Base-by-base conservation (phyloP, 805 yeast genomes). In the Starmerella bombi region DNA sequence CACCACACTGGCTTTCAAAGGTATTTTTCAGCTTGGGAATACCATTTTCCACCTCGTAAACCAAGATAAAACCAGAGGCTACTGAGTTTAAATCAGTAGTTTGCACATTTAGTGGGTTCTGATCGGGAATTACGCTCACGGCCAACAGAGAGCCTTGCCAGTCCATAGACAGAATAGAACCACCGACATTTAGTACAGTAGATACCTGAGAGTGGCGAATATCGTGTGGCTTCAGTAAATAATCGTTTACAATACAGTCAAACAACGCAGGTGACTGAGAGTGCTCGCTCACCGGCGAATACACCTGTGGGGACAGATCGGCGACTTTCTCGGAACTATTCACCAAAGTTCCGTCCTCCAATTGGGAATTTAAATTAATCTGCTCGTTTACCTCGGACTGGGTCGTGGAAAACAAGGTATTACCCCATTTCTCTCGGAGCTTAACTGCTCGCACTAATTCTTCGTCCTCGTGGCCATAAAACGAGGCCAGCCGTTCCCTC, bases 391-490 rank as follows among this genome's bases (percentile, higher is more conserved):
- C 14, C 17, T 8, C 14, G 7, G 4, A 56, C 48, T 29, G 61
- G 59, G 22, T 64, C 60, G 50, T 72, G 54, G 49, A 57, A 44
- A 74, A 74, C 29, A 72, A 46, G 21, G 62, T 57, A 1, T 57
- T 56, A 27, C 72, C 74, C 74, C 79, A 77, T 3, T 58, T 59
- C 15, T 61, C 63, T 43, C 77, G 69, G 28, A 67, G 62, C 19
- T 64, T 56, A 3, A 71, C 57, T 3, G 72, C 57, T 15, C 57
- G 55, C 9, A 69, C 56, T 32, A 72, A 62, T 38, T 64, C 64
- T 1, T 55, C 55, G 28, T 63, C 65, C 48, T 73, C 67, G 21
- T 59, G 52, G 0, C 86, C 86, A 53, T 66, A 75, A 37, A 69
- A 51, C 32, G 67, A 56, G 27, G 52, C 55, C 30, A 67, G 49